Evolutionary conservation across 345 rosid species (phyloP).

Genomic region (Garcia nutans): DNA sequence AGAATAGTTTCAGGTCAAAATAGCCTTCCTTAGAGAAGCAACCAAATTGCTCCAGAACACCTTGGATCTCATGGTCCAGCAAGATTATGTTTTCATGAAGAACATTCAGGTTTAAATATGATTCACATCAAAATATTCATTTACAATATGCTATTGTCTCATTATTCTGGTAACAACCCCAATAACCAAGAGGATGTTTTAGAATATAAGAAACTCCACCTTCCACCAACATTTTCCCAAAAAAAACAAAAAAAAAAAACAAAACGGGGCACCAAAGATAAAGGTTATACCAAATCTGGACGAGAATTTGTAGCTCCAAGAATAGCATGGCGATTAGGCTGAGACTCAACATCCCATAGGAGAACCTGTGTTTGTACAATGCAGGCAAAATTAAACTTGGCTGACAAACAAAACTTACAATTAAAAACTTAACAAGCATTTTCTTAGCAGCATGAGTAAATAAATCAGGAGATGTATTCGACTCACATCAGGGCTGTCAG

Average conservation of each 20-base stretch:
- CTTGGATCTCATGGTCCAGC: not conserved
- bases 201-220: not conserved
- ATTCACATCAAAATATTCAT: not conserved
- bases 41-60: not conserved
- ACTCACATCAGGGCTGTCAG: slow-evolving; percentile 97
- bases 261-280: not conserved
- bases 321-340: slow-evolving; percentile 98
- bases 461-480: not conserved
- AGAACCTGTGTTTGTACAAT: slow-evolving; percentile 61
- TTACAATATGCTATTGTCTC: not conserved
- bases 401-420: not conserved
- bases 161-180: not conserved
- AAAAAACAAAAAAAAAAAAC: not conserved
- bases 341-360: slow-evolving; percentile 98
- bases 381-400: slow-evolving; percentile 9
- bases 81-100: not conserved
- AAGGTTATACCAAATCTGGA: slow-evolving; percentile 76
- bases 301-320: slow-evolving; percentile 91
- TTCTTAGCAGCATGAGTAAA: not conserved
- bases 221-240: no score
- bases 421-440: not conserved
- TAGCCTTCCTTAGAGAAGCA: not conserved
- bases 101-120: not conserved
- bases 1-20: slow-evolving; percentile 16
- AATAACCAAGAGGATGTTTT: no score